A percentile compares a stretch with the other conserved stretches of the same genome.
These are phyloP conservation scores for Spinellus fusiger DNA, from an alignment of 192 early-diverging fungal genomes.

Conservation along the genomic window DNA sequence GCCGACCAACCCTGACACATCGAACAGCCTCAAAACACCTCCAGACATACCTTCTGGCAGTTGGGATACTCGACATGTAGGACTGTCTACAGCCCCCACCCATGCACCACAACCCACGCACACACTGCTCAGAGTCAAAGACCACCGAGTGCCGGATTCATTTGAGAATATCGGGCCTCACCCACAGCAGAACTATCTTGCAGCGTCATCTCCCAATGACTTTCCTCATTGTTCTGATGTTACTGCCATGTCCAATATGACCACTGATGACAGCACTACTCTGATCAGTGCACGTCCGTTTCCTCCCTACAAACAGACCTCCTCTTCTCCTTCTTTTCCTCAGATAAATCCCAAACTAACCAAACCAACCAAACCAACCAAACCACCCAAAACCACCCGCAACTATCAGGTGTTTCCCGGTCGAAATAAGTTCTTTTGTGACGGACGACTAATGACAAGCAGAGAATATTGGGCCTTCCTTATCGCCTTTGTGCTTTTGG, in stretches of 20 bases:
- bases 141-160: constrained; percentile 6
- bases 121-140: background rate
- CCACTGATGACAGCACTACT: constrained; percentile 7
- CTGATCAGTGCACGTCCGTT: constrained; percentile 2
- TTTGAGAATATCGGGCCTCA: constrained; percentile 7
- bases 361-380: background rate
- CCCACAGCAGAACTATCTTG: background rate
- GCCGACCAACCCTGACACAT: too few species aligned
- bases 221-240: constrained; percentile 14
- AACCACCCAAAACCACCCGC: background rate
- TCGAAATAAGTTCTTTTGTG: constrained; percentile 53
- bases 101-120: too few species aligned
- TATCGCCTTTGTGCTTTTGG: constrained; percentile 46
- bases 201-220: constrained; percentile 4
- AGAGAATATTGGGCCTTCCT: constrained; percentile 56
- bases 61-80: too few species aligned
- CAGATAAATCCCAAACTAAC: too few species aligned
- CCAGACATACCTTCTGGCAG: too few species aligned
- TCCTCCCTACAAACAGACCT: background rate
- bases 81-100: too few species aligned
- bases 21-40: too few species aligned
- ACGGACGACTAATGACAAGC: constrained; percentile 62
- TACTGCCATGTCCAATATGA: constrained; percentile 7
- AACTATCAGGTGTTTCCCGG: constrained; percentile 51
- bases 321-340: background rate